Base-by-base conservation (phyloP, 148 eudicot species). In the Vaccinium macrocarpon region DNA sequence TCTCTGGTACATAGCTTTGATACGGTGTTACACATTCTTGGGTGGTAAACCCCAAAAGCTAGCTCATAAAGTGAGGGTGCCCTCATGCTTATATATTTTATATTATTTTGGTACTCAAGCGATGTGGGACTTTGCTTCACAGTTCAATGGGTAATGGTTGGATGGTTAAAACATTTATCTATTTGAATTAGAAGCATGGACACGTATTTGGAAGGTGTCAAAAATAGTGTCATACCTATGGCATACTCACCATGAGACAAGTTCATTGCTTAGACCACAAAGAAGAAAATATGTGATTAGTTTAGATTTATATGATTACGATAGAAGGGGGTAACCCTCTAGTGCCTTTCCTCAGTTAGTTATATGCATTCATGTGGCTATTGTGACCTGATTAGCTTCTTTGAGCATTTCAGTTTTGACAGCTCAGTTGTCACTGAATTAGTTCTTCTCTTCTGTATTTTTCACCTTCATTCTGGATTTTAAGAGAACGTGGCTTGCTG, bases 401-500 rank as follows among this genome's bases (percentile, higher is more conserved):
- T 62, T 38, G 8, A 81, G 53, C 35, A 12, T 46, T 64, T 19
- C 21, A 23, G 57, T 46, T 66, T 81, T 5, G 1, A 25, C 23
- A 19, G 51, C 50, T 49, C 57, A 12, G 55, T 14, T 66, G 9
- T 46, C 82, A 25, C 55, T 13, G 52, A 62, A 46, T 62, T 66
- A n/a, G 6, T 10, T 64, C 73, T 18, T 9, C 29, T 61, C 3
- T 23, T 46, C 13, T 38, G 71, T 38, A 21, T 80, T n/a, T 38
- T 50, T 2, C 53, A 57, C 48, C 76, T 14, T 38, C 73, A 6
- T 35, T 79, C 4, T 81, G 68, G 51, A 55, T 79, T 66, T 59
- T 75, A 27, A 25, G 80, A 73, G 57, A 66, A 80, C 38, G 78
- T 13, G 8, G 81, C 8, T 50, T 61, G 72, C 64, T 87, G 78